These are phyloP conservation scores for Ogataea zsoltii DNA, from an alignment of 805 yeast genomes.

Conservation along the genomic window DNA sequence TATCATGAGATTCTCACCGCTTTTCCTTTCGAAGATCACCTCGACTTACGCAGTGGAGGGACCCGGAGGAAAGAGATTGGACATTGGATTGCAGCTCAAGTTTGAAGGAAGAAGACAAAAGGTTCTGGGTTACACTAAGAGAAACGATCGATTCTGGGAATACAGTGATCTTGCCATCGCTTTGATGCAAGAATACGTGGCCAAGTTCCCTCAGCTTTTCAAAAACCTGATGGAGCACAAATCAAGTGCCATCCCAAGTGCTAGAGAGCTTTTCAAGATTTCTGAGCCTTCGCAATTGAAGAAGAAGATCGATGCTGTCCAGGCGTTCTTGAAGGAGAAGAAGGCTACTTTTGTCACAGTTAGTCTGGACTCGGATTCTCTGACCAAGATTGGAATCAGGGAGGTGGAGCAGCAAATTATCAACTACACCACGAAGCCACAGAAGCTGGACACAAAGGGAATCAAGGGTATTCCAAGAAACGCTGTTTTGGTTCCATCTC, in stretches of 20 bases:
- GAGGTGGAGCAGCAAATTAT: slow-evolving; percentile 66
- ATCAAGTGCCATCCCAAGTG: slow-evolving; percentile 38
- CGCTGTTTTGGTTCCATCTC: slow-evolving; percentile 76
- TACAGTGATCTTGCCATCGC: slow-evolving; percentile 74
- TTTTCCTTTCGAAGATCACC: slow-evolving; percentile 75
- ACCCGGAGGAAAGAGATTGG: slow-evolving; percentile 50
- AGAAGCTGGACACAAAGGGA: slow-evolving; percentile 50
- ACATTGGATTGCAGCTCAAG: slow-evolving; percentile 83
- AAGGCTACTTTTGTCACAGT: slow-evolving; percentile 56
- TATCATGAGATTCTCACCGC: slow-evolving; percentile 54
- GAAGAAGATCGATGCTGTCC: slow-evolving; percentile 36
- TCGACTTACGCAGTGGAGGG: slow-evolving; percentile 66
- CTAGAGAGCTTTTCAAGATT: slow-evolving; percentile 38
- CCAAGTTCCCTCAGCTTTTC: slow-evolving; percentile 64
- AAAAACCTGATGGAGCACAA: slow-evolving; percentile 28
- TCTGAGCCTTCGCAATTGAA: slow-evolving; percentile 45
- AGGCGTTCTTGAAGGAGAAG: slow-evolving; percentile 49
- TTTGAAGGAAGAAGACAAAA: slow-evolving; percentile 77
- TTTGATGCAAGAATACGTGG: slow-evolving; percentile 60
- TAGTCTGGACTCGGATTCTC: slow-evolving; percentile 73
- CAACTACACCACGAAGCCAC: slow-evolving; percentile 45
- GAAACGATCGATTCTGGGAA: slow-evolving; percentile 72
- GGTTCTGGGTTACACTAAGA: slow-evolving; percentile 84
- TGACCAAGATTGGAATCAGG: slow-evolving; percentile 63
- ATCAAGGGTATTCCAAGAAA: slow-evolving; percentile 81